Evolutionary conservation across 2,329 filamentous ascomycete genomes (phyloP), one percentile per base, ranked within the genome.

Genomic region (Dendryphion nanum): DNA sequence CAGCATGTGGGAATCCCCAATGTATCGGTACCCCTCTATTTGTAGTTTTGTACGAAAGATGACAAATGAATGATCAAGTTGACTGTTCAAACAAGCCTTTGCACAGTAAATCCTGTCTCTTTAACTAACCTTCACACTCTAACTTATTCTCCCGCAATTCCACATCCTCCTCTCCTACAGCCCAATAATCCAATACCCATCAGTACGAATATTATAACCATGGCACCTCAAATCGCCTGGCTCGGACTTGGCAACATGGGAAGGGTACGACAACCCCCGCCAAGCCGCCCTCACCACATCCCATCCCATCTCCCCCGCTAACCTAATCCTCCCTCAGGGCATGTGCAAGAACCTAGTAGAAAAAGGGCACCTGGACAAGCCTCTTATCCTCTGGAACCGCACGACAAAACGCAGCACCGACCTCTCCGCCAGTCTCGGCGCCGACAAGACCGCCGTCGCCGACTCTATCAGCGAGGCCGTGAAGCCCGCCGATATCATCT

Each of bases 231-330:
- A 65, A 57, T 93, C 35, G 75, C 88, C 53, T 94, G 82, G 81
- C 81, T 94, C 38, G 89, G 89, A 40, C 76, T 95, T 35, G 89
- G 89, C 36, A 94, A 94, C 64, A 95, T 95, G 81, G 89, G 87
- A 50, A 77, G 83, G 59, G 86, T 85, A 71, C 71, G 78, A 47
- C n/a, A n/a, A n/a, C n/a, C n/a, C n/a, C n/a, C n/a, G n/a, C n/a
- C n/a, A n/a, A n/a, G n/a, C n/a, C n/a, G n/a, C n/a, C n/a, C n/a
- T n/a, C n/a, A n/a, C n/a, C n/a, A n/a, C n/a, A n/a, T n/a, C n/a
- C n/a, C 28, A 38, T 20, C 23, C 37, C 23, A 33, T 37, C 18
- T 8, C n/a, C n/a, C n/a, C n/a, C n/a, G n/a, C 33, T 40, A 15
- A 51, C 16, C 13, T 13, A 14, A 35, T 20, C n/a, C n/a, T n/a